A percentile compares a stretch with the other conserved stretches of the same genome.
These are phyloP conservation scores for Colletotrichum lupini DNA, from an alignment of 2,329 filamentous ascomycete genomes.

Conservation along the genomic window DNA sequence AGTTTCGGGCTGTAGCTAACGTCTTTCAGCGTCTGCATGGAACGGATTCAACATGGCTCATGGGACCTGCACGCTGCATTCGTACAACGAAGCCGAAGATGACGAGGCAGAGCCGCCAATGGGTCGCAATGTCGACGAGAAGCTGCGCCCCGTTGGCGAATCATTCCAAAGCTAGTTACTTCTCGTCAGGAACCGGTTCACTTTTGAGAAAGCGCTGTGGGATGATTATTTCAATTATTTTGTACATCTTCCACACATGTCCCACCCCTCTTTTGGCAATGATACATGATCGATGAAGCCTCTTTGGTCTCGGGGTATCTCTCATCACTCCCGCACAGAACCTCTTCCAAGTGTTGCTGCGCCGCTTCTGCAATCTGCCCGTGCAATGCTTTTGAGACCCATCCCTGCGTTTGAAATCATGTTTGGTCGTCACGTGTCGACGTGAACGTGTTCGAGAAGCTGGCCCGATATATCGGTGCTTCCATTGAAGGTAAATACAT, in stretches of 20 bases:
- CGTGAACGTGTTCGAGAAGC: constrained; percentile 16
- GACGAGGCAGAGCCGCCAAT: constrained; percentile 73
- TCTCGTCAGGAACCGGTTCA: background rate
- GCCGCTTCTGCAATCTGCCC: constrained; percentile 17
- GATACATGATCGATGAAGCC: constrained; percentile 34
- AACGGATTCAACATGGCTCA: constrained; percentile 79
- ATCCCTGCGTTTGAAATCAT: constrained; percentile 26
- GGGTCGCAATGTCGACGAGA: constrained; percentile 70
- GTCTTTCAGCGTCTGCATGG: constrained; percentile 77
- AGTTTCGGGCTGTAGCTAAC: background rate
- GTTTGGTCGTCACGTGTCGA: constrained; percentile 16
- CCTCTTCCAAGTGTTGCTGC: constrained; percentile 3
- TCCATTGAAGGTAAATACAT: background rate
- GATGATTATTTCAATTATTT: constrained; percentile 34
- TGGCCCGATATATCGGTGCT: constrained; percentile 7
- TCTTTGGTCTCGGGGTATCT: constrained; percentile 32
- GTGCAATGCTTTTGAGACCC: constrained; percentile 24
- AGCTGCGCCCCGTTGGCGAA: constrained; percentile 55
- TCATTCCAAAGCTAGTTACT: constrained; percentile 3
- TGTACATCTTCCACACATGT: constrained; percentile 31
- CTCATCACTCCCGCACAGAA: constrained; percentile 8
- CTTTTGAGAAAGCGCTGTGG: background rate
- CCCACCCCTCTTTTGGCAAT: constrained; percentile 34
- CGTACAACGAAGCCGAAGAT: constrained; percentile 76
- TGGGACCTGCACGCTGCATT: constrained; percentile 82